These are phyloP conservation scores for Mucor lusitanicus DNA, from an alignment of 371 early-diverging fungal species.

Conservation along the genomic window DNA sequence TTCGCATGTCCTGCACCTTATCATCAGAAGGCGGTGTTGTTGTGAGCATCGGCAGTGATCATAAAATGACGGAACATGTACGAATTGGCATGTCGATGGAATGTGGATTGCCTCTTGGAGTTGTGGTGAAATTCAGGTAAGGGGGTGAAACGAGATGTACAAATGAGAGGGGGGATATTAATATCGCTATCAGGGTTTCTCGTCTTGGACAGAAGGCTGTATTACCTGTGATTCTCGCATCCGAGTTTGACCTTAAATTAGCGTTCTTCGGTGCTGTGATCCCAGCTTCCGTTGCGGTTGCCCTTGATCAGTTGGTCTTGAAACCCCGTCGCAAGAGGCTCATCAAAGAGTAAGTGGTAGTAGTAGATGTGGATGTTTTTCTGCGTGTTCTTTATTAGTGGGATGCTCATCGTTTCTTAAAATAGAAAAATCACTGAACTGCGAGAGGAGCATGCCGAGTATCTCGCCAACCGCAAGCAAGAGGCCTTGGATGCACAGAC, in stretches of 20 bases:
- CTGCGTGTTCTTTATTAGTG: background rate
- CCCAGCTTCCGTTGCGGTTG: constrained; percentile 66
- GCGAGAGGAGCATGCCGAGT: constrained; percentile 75
- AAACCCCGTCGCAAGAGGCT: constrained; percentile 68
- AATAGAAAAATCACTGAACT: constrained; percentile 72
- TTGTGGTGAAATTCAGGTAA: constrained; percentile 72
- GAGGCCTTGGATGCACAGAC: constrained; percentile 81
- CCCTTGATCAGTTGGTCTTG: constrained; percentile 70
- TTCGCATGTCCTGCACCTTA: constrained; percentile 41
- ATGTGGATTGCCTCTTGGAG: constrained; percentile 72
- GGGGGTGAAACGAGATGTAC: constrained; percentile 6
- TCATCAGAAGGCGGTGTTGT: constrained; percentile 57
- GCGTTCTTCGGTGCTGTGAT: constrained; percentile 68
- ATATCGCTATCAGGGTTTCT: constrained; percentile 53
- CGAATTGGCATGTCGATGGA: constrained; percentile 79
- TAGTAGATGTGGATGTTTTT: background rate
- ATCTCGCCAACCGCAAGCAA: constrained; percentile 68
- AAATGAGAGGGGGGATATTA: background rate
- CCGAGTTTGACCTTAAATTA: constrained; percentile 68
- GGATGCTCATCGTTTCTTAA: background rate
- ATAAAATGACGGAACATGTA: constrained; percentile 65
- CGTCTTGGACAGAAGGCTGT: constrained; percentile 84
- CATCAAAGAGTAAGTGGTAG: constrained; percentile 56
- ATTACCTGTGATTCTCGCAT: constrained; percentile 81
- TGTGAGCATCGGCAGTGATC: constrained; percentile 61